Evolutionary conservation across 1,284 basidiomycete species (phyloP), one percentile per base, ranked within the genome.

Genomic region (Boletus austroedulis): DNA sequence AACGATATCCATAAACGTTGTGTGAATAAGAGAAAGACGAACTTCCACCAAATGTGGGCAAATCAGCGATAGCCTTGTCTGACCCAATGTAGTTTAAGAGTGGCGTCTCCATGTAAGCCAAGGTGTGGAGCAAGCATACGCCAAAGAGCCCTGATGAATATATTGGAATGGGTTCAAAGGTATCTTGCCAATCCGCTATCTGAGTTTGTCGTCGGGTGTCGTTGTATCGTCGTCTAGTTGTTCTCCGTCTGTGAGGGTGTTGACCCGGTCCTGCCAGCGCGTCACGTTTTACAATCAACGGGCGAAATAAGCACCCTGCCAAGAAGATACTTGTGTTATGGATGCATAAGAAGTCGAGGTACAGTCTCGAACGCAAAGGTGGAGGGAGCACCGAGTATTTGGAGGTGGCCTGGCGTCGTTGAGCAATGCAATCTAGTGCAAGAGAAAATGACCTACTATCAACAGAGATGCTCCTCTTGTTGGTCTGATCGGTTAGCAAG

Each of bases 221-320:
- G 77, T 74, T 49, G 73, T 74, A 50, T 79, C 77, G 34, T 76
- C 76, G 9, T 70, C 28, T 64, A 67, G 46, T 65, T 59, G 53
- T 47, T 70, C 66, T 53, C 62, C 67, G 28, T 23, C 60, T 47
- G 68, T 67, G 24, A 94, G 73, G 58, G 83, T 9, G 4, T 55
- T 57, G 49, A 59, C 45, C 41, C 69, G 80, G 41, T 75, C 72
- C 67, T 86, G n/a, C 77, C 21, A 94, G 75, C n/a, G 76, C 75
- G 63, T 94, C 88, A 67, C 86, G 87, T 75, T 88, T 89, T 12
- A 91, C 90, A 62, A 94, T 75, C 78, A 93, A 87, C 90, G 85
- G 1, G 91, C 94, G 65, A 99, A 86, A 79, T 97, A 99, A 43
- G 86, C 83, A 50, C 96, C 96, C 76, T 98, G 89, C 72, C 98